Evolutionary conservation across 2,329 filamentous ascomycete genomes (phyloP).

Genomic region (Malbranchea cinnamomea): DNA sequence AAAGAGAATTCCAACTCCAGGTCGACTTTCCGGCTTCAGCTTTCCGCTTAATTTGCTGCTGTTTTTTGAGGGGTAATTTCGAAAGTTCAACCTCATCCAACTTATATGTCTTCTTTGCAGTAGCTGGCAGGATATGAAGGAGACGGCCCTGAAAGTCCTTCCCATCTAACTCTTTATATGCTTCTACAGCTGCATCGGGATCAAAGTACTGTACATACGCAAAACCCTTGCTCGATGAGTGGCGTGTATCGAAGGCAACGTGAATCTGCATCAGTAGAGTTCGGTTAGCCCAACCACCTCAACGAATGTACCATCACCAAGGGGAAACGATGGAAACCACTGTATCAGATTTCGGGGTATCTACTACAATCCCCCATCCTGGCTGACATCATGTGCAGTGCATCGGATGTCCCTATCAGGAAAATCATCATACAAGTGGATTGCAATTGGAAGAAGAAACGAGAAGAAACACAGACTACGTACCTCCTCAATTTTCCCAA

Average conservation of each 20-base stretch:
- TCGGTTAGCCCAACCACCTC: slow-evolving; percentile 5
- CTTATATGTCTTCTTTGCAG: slow-evolving; percentile 64
- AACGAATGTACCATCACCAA: slow-evolving; percentile 10
- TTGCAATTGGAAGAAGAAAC: slow-evolving; percentile 3
- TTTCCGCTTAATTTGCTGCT: slow-evolving; percentile 77
- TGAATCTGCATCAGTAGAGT: slow-evolving; percentile 75
- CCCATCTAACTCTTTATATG: slow-evolving; percentile 67
- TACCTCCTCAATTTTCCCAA: slow-evolving; percentile 78
- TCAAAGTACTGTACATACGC: slow-evolving; percentile 70
- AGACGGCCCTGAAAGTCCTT: slow-evolving; percentile 84
- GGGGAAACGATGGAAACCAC: slow-evolving; percentile 15
- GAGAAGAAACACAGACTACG: slow-evolving; percentile 25
- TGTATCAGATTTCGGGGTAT: slow-evolving; percentile 66
- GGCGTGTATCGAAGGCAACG: slow-evolving; percentile 55
- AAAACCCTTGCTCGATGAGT: slow-evolving; percentile 72
- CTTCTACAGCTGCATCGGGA: slow-evolving; percentile 57
- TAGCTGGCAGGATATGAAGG: slow-evolving; percentile 74
- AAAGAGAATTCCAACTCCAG: slow-evolving; percentile 99
- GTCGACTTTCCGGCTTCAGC: slow-evolving; percentile 59
- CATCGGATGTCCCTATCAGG: slow-evolving; percentile 99
- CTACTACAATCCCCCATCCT: slow-evolving; percentile 99
- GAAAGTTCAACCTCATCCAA: slow-evolving; percentile 81
- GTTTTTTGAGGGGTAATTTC: slow-evolving; percentile 86
- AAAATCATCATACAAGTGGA: slow-evolving; percentile 64
- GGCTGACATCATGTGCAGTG: slow-evolving; percentile 77